Conservation (phyloP, 1,284 basidiomycete species). For the Pyrrhoderma lamaoense region DNA sequence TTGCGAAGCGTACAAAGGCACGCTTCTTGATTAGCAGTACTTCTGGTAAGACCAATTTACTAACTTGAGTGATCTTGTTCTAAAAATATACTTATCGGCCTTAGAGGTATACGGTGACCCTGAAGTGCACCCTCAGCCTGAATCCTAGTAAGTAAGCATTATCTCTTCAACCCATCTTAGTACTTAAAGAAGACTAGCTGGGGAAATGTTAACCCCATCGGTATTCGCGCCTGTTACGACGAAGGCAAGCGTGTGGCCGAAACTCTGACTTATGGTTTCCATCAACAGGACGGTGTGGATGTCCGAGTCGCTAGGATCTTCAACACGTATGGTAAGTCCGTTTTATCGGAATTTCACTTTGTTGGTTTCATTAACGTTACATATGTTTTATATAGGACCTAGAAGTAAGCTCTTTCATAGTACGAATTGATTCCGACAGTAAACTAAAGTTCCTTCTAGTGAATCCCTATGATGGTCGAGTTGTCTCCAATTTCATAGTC, state of each 20-base stretch:
- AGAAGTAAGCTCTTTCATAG: conserved; percentile 24
- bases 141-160: conserved; percentile 70
- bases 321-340: conserved; percentile 68
- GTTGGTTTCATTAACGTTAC: neutral
- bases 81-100: neutral
- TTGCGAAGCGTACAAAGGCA: conserved; percentile 97
- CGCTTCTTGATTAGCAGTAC: conserved; percentile 94
- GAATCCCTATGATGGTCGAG: conserved; percentile 94
- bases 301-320: conserved; percentile 95
- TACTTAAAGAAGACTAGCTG: conserved; percentile 47
- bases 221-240: conserved; percentile 96
- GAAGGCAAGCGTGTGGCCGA: conserved; percentile 96
- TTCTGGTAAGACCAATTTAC: conserved; percentile 49
- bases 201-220: conserved; percentile 98
- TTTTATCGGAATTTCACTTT: neutral
- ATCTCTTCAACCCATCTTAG: neutral
- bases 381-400: conserved; percentile 16
- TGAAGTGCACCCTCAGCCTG: conserved; percentile 91
- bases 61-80: too few relatives aligned
- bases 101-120: conserved; percentile 95
- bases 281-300: conserved; percentile 89
- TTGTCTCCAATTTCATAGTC: conserved; percentile 97
- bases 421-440: neutral
- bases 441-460: conserved; percentile 41
- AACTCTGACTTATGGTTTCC: conserved; percentile 92